Evolutionary conservation across 2,329 filamentous ascomycete species (phyloP).

Genomic region (Aspergillus aculeatus): DNA sequence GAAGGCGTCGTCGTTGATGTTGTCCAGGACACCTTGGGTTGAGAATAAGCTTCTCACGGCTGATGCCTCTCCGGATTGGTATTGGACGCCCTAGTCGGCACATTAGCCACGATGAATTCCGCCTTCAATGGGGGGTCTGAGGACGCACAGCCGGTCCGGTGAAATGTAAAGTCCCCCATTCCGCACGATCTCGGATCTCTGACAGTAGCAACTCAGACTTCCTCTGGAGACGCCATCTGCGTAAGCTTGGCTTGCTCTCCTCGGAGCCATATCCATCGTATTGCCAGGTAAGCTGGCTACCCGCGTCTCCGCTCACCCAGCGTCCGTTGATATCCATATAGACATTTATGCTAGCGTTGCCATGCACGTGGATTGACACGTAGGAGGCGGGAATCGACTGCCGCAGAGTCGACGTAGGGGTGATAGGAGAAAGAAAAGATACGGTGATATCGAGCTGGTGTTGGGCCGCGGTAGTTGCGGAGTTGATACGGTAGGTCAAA

Average conservation of each 20-base stretch:
- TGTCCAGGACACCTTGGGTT: slow-evolving; percentile 62
- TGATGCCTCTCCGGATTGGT: slow-evolving; percentile 69
- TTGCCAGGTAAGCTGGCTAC: slow-evolving; percentile 69
- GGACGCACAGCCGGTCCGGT: slow-evolving; percentile 60
- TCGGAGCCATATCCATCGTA: slow-evolving; percentile 50
- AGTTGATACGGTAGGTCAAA: slow-evolving; percentile 61
- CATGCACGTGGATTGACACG: slow-evolving; percentile 67
- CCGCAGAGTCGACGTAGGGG: slow-evolving; percentile 74
- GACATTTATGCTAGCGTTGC: slow-evolving; percentile 60
- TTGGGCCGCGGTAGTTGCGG: slow-evolving; percentile 34
- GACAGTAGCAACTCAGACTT: slow-evolving; percentile 66
- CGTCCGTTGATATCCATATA: slow-evolving; percentile 71
- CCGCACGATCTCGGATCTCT: slow-evolving; percentile 70
- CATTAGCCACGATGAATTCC: slow-evolving; percentile 13
- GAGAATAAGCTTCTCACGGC: slow-evolving; percentile 68
- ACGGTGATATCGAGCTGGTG: slow-evolving; percentile 55
- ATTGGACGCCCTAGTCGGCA: slow-evolving; percentile 52
- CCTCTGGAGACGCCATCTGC: slow-evolving; percentile 45
- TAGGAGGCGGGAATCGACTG: slow-evolving; percentile 83
- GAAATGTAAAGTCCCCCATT: slow-evolving; percentile 82
- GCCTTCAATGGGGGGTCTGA: not conserved
- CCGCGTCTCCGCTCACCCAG: slow-evolving; percentile 76
- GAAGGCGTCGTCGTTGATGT: slow-evolving; percentile 65
- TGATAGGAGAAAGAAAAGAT: slow-evolving; percentile 73
- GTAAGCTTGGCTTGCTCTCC: slow-evolving; percentile 40